Conservation (phyloP, 2,329 filamentous ascomycete species). For the Venturia aucupariae region DNA sequence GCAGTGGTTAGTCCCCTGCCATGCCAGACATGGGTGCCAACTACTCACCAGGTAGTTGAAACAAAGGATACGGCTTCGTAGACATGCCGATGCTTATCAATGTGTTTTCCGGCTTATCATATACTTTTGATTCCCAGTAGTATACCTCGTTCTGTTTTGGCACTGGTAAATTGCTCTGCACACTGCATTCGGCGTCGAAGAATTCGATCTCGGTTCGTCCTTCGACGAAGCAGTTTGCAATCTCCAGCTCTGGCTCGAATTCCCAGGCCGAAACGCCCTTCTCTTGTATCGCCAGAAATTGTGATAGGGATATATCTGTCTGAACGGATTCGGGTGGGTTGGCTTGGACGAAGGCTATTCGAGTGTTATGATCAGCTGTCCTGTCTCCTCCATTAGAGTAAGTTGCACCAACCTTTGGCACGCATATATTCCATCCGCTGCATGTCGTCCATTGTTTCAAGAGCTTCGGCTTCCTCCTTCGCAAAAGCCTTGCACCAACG, state of each 20-base stretch:
- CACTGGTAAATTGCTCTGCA: slow-evolving; percentile 91
- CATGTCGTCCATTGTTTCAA: slow-evolving; percentile 93
- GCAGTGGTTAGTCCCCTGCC: slow-evolving; percentile 16
- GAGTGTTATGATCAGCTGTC: slow-evolving; percentile 19
- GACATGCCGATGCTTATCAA: slow-evolving; percentile 86
- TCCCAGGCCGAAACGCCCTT: slow-evolving; percentile 99
- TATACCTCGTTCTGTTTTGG: slow-evolving; percentile 99
- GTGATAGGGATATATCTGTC: slow-evolving; percentile 94
- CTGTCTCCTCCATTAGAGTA: background rate
- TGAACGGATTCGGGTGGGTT: slow-evolving; percentile 93
- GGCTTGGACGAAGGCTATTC: slow-evolving; percentile 76
- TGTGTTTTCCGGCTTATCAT: slow-evolving; percentile 87
- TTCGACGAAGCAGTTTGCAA: slow-evolving; percentile 98
- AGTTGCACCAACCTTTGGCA: slow-evolving; percentile 66
- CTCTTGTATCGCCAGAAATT: slow-evolving; percentile 96
- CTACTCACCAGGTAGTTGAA: slow-evolving; percentile 75
- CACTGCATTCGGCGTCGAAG: slow-evolving; percentile 95
- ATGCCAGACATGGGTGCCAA: background rate
- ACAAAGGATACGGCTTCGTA: slow-evolving; percentile 94
- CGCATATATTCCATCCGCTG: slow-evolving; percentile 82
- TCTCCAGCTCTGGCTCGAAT: slow-evolving; percentile 97
- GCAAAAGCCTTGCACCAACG: slow-evolving; percentile 52
- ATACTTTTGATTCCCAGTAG: slow-evolving; percentile 99
- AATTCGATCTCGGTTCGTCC: slow-evolving; percentile 96
- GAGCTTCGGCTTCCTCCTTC: slow-evolving; percentile 86